Evolutionary conservation across 208 protist species (phyloP).

Genomic region (Trypanosoma brucei): DNA sequence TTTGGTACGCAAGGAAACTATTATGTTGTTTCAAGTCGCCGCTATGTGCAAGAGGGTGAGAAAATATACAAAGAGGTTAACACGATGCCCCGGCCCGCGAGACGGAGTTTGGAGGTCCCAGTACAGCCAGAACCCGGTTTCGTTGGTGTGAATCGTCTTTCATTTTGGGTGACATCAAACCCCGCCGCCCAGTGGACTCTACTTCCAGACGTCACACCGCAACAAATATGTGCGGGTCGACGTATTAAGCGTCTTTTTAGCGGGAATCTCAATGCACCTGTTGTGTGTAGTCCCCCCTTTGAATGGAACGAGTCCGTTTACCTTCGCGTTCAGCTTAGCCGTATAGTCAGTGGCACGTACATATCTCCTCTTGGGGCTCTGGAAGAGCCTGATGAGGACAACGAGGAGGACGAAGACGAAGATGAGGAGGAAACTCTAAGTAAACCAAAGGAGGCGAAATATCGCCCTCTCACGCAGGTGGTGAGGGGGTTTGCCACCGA

Average conservation of each 20-base stretch:
- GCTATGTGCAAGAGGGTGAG: slow-evolving; percentile 68
- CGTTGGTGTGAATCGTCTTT: slow-evolving; percentile 83
- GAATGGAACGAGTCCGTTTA: slow-evolving; percentile 89
- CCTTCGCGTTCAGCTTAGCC: slow-evolving; percentile 92
- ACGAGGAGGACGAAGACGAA: slow-evolving; percentile 82
- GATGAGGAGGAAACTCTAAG: slow-evolving; percentile 50
- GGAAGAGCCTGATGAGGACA: slow-evolving; percentile 74
- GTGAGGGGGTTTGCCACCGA: slow-evolving; percentile 69
- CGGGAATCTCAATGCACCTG: slow-evolving; percentile 78
- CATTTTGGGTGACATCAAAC: slow-evolving; percentile 88
- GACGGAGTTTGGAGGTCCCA: slow-evolving; percentile 76
- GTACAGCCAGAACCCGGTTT: slow-evolving; percentile 82
- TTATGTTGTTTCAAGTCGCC: slow-evolving; percentile 71
- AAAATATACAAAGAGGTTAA: slow-evolving; percentile 83
- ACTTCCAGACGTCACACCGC: slow-evolving; percentile 92
- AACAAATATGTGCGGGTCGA: slow-evolving; percentile 88
- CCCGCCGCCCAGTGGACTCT: slow-evolving; percentile 69
- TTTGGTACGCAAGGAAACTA: slow-evolving; percentile 84
- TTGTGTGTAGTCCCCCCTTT: slow-evolving; percentile 87
- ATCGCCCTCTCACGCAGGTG: slow-evolving; percentile 56
- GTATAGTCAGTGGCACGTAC: slow-evolving; percentile 87
- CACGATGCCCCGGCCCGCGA: slow-evolving; percentile 82
- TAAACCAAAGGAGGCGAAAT: slow-evolving; percentile 84
- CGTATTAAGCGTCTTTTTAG: slow-evolving; percentile 88
- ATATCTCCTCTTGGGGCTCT: slow-evolving; percentile 86